Conservation (phyloP, 441 rosid species). For the Melastoma candidum region DNA sequence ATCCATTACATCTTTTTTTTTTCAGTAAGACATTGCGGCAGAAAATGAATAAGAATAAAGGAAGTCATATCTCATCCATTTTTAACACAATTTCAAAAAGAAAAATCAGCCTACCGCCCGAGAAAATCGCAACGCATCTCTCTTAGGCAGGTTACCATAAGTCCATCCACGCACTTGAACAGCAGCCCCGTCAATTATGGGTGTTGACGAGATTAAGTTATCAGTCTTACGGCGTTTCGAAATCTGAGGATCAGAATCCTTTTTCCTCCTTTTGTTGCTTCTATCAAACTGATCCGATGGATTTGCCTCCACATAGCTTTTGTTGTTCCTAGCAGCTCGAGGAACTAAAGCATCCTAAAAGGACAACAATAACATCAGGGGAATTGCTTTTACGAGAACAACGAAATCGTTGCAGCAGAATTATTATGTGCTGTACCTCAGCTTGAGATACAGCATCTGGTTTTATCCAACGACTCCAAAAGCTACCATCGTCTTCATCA, state of each 20-base stretch:
- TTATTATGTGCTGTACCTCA: conserved; percentile 39
- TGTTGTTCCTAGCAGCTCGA: conserved; percentile 87
- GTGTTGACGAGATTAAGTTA: conserved; percentile 43
- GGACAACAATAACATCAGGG: conserved; percentile 8
- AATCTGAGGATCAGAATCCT: conserved; percentile 55
- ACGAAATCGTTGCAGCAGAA: background rate
- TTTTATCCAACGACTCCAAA: conserved; percentile 99
- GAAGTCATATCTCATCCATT: no score
- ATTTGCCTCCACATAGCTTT: conserved; percentile 81
- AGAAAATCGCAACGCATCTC: conserved; percentile 93
- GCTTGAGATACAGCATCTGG: conserved; percentile 86
- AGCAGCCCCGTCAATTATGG: conserved; percentile 80
- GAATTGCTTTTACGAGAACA: background rate
- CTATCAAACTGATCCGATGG: conserved; percentile 38
- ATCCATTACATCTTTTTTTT: no score
- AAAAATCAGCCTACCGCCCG: conserved; percentile 53
- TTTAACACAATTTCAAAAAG: no score
- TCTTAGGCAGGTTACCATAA: conserved; percentile 85
- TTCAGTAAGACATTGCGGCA: no score
- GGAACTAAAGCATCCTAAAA: conserved; percentile 85
- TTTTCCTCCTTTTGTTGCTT: conserved; percentile 80
- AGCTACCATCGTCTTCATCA: conserved; percentile 94
- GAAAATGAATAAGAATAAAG: no score
- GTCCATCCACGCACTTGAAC: conserved; percentile 99
- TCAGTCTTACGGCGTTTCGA: conserved; percentile 85